phyloP scores from a whole-genome alignment of 2,329 filamentous ascomycete species.

The Lecanicillium sp. region DNA sequence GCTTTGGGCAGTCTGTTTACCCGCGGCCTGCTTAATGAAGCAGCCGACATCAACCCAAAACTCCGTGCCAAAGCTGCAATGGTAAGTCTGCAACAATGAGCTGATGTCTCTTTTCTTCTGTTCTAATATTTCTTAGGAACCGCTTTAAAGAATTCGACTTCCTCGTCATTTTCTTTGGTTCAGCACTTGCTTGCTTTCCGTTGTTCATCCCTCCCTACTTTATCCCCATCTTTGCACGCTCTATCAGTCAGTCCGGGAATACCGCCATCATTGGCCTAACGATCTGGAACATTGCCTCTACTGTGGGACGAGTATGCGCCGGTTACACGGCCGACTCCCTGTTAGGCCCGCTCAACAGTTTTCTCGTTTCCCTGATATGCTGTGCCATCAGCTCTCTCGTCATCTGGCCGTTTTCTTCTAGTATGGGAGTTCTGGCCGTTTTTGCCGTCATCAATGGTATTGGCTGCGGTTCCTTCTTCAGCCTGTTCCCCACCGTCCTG shows the following conservation, averaged over 20 bases:
- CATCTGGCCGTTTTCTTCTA: slow-evolving; percentile 24
- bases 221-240: slow-evolving; percentile 23
- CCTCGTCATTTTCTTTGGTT: slow-evolving; percentile 20
- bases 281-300: slow-evolving; percentile 24
- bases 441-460: slow-evolving; percentile 24
- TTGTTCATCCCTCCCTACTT: slow-evolving; percentile 26
- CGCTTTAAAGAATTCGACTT: slow-evolving; percentile 22
- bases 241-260: slow-evolving; percentile 19
- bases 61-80: slow-evolving; percentile 19
- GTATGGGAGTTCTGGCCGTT: slow-evolving; percentile 18
- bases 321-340: slow-evolving; percentile 22
- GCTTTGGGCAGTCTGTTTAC: slow-evolving; percentile 24
- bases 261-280: slow-evolving; percentile 20
- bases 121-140: slow-evolving; percentile 16
- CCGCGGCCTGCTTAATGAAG: slow-evolving; percentile 21
- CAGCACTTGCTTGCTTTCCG: slow-evolving; percentile 21
- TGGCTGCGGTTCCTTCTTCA: slow-evolving; percentile 25
- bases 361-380: slow-evolving; percentile 21
- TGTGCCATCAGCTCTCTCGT: slow-evolving; percentile 21
- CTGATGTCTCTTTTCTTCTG: background rate
- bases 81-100: slow-evolving; percentile 13
- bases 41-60: slow-evolving; percentile 13
- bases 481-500: slow-evolving; percentile 21
- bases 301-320: slow-evolving; percentile 22
- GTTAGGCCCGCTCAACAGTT: slow-evolving; percentile 23